These are phyloP conservation scores for Exophiala lecanii-corni DNA, from an alignment of 2,329 filamentous ascomycete genomes.

Conservation along the genomic window DNA sequence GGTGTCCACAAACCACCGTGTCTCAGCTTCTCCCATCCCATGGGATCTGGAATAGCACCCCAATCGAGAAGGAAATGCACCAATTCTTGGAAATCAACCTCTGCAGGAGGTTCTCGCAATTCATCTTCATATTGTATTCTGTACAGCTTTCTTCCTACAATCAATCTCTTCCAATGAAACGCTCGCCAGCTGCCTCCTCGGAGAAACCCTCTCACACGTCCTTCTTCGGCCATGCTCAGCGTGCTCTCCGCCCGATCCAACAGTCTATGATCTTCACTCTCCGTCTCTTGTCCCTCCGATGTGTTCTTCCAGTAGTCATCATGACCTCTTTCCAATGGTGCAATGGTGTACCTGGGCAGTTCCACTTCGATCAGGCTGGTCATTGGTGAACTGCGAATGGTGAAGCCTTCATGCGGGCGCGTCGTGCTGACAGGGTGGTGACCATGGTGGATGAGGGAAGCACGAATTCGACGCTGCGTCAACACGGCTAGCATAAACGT, in stretches of 20 bases:
- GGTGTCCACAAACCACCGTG: slow-evolving; percentile 59
- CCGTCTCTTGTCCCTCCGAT: slow-evolving; percentile 8
- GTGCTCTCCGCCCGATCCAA: slow-evolving; percentile 20
- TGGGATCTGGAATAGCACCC: slow-evolving; percentile 56
- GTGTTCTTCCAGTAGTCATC: slow-evolving; percentile 57
- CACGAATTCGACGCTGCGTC: slow-evolving; percentile 57
- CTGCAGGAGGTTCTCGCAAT: slow-evolving; percentile 44
- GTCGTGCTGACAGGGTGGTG: slow-evolving; percentile 31
- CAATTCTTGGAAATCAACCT: slow-evolving; percentile 55
- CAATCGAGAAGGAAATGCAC: slow-evolving; percentile 60
- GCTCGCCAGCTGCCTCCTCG: slow-evolving; percentile 61
- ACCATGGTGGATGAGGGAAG: slow-evolving; percentile 53
- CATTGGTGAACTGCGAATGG: slow-evolving; percentile 60
- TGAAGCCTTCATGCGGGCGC: slow-evolving; percentile 39
- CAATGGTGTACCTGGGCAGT: slow-evolving; percentile 60
- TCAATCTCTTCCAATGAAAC: slow-evolving; percentile 62
- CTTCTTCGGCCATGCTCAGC: slow-evolving; percentile 23
- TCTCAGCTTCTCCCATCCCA: slow-evolving; percentile 55
- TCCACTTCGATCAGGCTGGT: slow-evolving; percentile 64
- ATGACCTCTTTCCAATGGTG: slow-evolving; percentile 54
- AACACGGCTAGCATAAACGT: slow-evolving; percentile 58
- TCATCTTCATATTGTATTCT: slow-evolving; percentile 58
- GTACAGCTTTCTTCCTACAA: slow-evolving; percentile 59
- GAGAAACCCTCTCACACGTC: slow-evolving; percentile 43
- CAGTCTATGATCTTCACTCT: slow-evolving; percentile 30